phyloP scores from a whole-genome alignment of 2,329 filamentous ascomycete species.

The Alternaria sp. region DNA sequence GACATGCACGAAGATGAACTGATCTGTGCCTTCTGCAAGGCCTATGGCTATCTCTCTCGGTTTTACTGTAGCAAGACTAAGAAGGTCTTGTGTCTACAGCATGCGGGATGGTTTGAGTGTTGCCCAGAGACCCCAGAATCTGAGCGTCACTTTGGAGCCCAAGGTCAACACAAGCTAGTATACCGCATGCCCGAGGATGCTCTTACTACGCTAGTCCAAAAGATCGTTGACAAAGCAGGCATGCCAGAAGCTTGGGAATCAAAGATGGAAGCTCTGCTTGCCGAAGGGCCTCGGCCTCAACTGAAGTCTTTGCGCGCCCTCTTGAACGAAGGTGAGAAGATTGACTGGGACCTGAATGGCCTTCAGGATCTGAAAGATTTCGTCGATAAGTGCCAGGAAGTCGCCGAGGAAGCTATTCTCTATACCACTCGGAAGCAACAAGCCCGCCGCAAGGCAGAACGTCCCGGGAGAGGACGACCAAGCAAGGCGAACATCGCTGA shows the following conservation, averaged over 20 bases:
- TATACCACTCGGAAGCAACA: slow-evolving; percentile 98
- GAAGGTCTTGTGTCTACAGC: slow-evolving; percentile 82
- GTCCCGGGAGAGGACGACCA: slow-evolving; percentile 77
- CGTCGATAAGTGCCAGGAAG: slow-evolving; percentile 95
- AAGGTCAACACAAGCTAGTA: slow-evolving; percentile 72
- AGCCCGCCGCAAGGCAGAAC: slow-evolving; percentile 94
- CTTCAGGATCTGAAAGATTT: slow-evolving; percentile 84
- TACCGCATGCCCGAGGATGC: slow-evolving; percentile 79
- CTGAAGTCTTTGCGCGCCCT: slow-evolving; percentile 85
- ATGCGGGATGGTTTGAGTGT: slow-evolving; percentile 82
- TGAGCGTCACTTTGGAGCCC: slow-evolving; percentile 67
- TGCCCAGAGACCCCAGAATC: slow-evolving; percentile 71
- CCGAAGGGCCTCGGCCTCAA: slow-evolving; percentile 83
- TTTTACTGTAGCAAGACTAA: slow-evolving; percentile 84
- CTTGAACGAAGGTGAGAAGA: slow-evolving; percentile 92
- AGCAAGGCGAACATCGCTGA: slow-evolving; percentile 72
- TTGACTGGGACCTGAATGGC: slow-evolving; percentile 86
- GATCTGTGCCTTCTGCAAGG: slow-evolving; percentile 90
- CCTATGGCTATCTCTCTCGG: slow-evolving; percentile 88
- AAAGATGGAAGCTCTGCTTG: slow-evolving; percentile 84
- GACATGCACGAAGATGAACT: slow-evolving; percentile 91
- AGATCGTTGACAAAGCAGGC: slow-evolving; percentile 83
- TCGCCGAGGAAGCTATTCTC: slow-evolving; percentile 95
- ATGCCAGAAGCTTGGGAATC: slow-evolving; percentile 89
- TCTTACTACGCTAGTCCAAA: slow-evolving; percentile 72